Evolutionary conservation across 495 filamentous ascomycete genomes (phyloP), one percentile per base, ranked within the genome.

Genomic region (Lasiosphaeris hirsuta): DNA sequence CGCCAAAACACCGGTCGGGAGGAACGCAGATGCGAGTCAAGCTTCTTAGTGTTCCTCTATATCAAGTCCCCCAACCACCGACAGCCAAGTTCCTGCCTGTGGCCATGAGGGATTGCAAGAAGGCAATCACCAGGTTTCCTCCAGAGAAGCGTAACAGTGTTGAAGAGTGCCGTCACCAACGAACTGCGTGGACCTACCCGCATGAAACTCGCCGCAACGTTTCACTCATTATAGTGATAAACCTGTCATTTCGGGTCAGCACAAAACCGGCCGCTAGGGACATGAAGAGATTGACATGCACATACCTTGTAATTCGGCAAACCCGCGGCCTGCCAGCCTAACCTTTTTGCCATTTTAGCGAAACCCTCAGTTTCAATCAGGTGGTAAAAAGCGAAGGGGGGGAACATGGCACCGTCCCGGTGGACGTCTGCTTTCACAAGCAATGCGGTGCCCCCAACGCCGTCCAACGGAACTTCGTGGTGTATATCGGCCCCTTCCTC

Each of bases 311-410:
- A 98, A 77, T 98, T 96, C 36, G 94, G 94, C 64, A 98, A 65
- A 5, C 94, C 94, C 66, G 81, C 89, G 44, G 88, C 81, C 52
- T 84, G 76, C 84, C 92, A 96, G 15, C 91, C 91, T 65, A 98
- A 71, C 56, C 94, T 79, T 63, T 78, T 85, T 15, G 91, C 93
- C 94, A 98, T 98, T 74, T 92, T 96, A 11, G 95, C 93, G 66
- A 98, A 98, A 0, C 94, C 94, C 69, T 98, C 94, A 5, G 95
- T 97, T 76, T 98, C 94, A 60, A 98, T 93, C 30, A 98, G 73
- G 72, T 97, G 89, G 66, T 95, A 98, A 68, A 98, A 98, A 3
- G 93, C 73, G 70, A 98, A 98, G 0, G 94, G 82, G 14, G 94
- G 94, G 71, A 98, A 98, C 94, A 98, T 98, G 54, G 95, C 94